Evolutionary conservation across 106 monocot species (phyloP).

Genomic region (Ottelia alismoides): DNA sequence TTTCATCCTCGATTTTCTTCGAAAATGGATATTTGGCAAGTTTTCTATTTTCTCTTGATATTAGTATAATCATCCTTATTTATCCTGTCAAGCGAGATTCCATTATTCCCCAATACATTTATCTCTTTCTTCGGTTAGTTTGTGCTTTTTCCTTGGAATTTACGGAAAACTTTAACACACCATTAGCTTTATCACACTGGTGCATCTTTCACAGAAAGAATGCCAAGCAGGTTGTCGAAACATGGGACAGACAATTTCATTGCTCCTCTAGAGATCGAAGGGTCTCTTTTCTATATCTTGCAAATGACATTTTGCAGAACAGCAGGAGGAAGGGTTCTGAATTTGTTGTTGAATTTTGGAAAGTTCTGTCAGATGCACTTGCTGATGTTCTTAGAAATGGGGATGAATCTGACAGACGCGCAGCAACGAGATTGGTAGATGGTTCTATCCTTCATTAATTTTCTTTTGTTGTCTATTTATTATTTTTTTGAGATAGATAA

Average conservation of each 20-base stretch:
- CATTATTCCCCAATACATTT: no score
- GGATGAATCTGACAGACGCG: slow-evolving; percentile 20
- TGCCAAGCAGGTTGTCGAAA: slow-evolving; percentile 73
- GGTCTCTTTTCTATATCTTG: slow-evolving; percentile 63
- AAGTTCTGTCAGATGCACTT: slow-evolving; percentile 57
- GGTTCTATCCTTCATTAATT: no score
- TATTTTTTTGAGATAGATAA: no score
- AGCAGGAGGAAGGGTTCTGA: slow-evolving; percentile 62
- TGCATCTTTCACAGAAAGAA: slow-evolving; percentile 80
- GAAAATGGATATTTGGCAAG: no score
- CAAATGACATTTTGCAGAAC: slow-evolving; percentile 85
- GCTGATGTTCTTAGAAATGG: slow-evolving; percentile 24
- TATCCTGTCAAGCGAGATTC: no score
- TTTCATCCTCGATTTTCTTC: no score
- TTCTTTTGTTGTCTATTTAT: no score
- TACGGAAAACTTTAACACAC: slow-evolving; percentile 30
- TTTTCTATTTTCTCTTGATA: no score
- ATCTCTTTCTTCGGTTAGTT: no score
- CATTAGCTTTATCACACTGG: slow-evolving; percentile 71
- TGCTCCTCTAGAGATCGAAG: slow-evolving; percentile 34
- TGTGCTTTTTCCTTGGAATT: no score
- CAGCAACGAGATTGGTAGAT: slow-evolving; percentile 40
- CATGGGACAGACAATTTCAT: slow-evolving; percentile 61
- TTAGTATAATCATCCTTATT: no score
- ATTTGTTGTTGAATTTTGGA: slow-evolving; percentile 66